Conservation (phyloP, 106 monocot species). For the Dendrobium officinale region DNA sequence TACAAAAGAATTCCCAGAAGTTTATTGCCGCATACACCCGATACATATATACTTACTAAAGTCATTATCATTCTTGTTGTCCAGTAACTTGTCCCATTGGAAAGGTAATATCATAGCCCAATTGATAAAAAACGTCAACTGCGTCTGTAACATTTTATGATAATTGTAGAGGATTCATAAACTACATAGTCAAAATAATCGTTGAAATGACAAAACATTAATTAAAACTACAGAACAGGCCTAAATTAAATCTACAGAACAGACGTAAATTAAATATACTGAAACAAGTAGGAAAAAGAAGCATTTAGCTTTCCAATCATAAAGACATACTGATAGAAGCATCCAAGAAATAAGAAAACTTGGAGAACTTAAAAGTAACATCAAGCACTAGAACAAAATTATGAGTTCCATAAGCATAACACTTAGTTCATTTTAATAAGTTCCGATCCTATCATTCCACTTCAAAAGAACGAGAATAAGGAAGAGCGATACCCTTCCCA, state of each 20-base stretch:
- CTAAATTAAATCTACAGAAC: too few species aligned
- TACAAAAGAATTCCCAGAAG: too few species aligned
- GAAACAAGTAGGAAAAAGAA: background rate
- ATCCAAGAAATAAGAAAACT: background rate
- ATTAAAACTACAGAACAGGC: too few species aligned
- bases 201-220: too few species aligned
- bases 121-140: too few species aligned
- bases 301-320: background rate
- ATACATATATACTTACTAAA: too few species aligned
- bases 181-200: background rate
- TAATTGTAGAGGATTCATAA: background rate
- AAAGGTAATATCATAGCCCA: too few species aligned
- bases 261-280: too few species aligned
- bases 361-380: background rate
- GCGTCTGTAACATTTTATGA: background rate
- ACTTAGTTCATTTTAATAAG: too few species aligned
- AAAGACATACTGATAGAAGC: background rate
- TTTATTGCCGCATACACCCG: too few species aligned
- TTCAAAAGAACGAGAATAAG: background rate
- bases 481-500: background rate
- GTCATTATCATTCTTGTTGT: too few species aligned
- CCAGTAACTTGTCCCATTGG: too few species aligned
- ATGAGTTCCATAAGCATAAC: background rate
- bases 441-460: background rate
- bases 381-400: background rate